Evolutionary conservation across 768 basidiomycete genomes (phyloP), one percentile per base, ranked within the genome.

Genomic region (Lenzites betulinus): DNA sequence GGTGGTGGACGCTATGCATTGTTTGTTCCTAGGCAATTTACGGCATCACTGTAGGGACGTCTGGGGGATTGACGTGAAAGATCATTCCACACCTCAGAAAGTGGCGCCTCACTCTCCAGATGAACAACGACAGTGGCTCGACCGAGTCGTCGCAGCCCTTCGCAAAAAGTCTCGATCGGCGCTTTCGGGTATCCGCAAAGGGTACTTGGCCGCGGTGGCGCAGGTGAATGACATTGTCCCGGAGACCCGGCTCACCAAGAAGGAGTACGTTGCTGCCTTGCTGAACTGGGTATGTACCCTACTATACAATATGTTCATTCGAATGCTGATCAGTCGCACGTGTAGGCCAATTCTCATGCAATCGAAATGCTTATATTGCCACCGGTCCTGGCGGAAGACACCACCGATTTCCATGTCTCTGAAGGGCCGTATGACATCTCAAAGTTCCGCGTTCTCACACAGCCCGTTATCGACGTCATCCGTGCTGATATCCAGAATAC

Each of bases 1-100:
- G 2, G 56, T 68, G 18, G 59, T 69, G 2, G 72, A 73, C 23
- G 15, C 67, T 11, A 73, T 73, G 72, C 72, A 73, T 44, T 42
- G 35, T 22, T 18, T 73, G 11, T 64, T 69, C 46, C 25, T 51
- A 9, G 56, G 56, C 23, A n/a, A 30, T 5, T n/a, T 49, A 3
- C 48, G 48, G 8, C 48, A 49, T 23, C 48, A 49, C 11, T 49
- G 48, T n/a, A 20, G 30, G 8, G 28, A 49, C 16, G 48, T 49
- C 8, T 49, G 48, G 48, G 48, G 48, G 2, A 49, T 49, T 18
- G 20, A 49, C 48, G 48, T 33, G 28, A 49, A 49, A 28, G 48
- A 49, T 6, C 26, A 49, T 4, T 3, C 26, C 18, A n/a, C 15
- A 2, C 16, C 28, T 1, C 28, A n/a, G 26, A 33, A 18, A 9